Evolutionary conservation across 257 asterid species (phyloP), one percentile per base, ranked within the genome.

Genomic region (Henckelia pumila): DNA sequence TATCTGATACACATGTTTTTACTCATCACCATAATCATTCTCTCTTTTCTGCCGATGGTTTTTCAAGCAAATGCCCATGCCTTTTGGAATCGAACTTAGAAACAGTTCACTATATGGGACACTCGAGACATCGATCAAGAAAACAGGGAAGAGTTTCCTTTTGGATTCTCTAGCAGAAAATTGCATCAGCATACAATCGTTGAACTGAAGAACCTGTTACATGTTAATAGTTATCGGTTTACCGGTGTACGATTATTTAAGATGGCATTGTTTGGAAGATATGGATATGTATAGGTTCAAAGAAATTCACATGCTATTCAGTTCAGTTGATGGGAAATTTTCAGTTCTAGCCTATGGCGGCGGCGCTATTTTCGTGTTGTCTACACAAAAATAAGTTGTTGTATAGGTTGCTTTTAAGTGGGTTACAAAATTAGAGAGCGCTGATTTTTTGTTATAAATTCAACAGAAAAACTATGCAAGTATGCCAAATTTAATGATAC

Each of bases 61-160:
- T 71, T 71, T 62, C 61, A 72, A 88, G 98, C 93, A 86, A 80
- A 29, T 85, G 71, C 85, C 87, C 2, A 25, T n/a, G 68, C 32
- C 74, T 44, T 78, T 83, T 56, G 80, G 80, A 9, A 71, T 58
- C 4, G 89, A 82, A 80, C 77, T 85, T 77, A 71, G 64, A 25
- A 81, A 64, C 67, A 76, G 79, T 76, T 61, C 88, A 24, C 77
- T 59, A 26, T 64, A 72, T 7, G 77, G 73, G 30, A 73, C 66
- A 20, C 76, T 92, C 74, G 79, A 74, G 80, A 67, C 9, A 22
- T 28, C 83, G 76, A 73, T 87, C 11, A 64, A 23, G 11, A 71
- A 75, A 53, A 88, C 77, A 11, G 90, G 80, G 53, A 89, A 79
- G 78, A 71, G 71, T 66, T 73, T 74, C 72, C 84, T 91, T 52